phyloP scores from a whole-genome alignment of 768 basidiomycete genomes.

The Trametes elegans region DNA sequence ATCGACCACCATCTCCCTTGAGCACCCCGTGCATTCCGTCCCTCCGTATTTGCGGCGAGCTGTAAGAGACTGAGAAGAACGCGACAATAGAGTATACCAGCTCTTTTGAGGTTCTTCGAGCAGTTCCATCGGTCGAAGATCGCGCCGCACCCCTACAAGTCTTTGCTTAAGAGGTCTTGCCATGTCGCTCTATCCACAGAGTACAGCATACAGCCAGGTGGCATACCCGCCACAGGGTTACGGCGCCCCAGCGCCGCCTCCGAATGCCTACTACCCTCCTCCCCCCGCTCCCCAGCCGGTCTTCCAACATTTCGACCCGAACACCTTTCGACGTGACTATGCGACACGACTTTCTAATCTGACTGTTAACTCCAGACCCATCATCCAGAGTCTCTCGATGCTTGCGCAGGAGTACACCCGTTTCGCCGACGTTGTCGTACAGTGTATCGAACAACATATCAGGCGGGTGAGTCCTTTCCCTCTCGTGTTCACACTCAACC shows the following conservation, averaged over 20 bases:
- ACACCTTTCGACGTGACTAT: constrained; percentile 79
- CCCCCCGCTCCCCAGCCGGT: constrained; percentile 46
- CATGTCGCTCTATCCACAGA: constrained; percentile 49
- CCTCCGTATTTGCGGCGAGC: constrained; percentile 21
- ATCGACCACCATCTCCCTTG: constrained; percentile 44
- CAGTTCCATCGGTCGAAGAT: background rate
- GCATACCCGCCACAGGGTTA: constrained; percentile 49
- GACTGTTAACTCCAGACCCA: constrained; percentile 90
- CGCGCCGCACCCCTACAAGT: background rate
- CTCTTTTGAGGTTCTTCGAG: constrained; percentile 5
- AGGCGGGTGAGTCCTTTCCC: constrained; percentile 72
- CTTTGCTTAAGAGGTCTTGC: constrained; percentile 10
- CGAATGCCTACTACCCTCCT: constrained; percentile 40
- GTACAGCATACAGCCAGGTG: constrained; percentile 53
- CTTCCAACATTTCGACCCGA: constrained; percentile 55
- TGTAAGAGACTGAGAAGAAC: constrained; percentile 28
- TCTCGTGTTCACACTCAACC: too few relatives aligned
- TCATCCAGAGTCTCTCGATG: constrained; percentile 92
- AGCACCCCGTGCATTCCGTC: constrained; percentile 15
- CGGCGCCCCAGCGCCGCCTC: constrained; percentile 31
- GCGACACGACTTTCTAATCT: constrained; percentile 70
- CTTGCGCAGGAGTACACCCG: constrained; percentile 84
- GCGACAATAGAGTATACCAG: constrained; percentile 10
- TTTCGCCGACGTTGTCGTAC: constrained; percentile 75
- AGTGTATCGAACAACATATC: constrained; percentile 83